Base-by-base conservation (phyloP, 139 green algal species). In the Coelastrella sp. region DNA sequence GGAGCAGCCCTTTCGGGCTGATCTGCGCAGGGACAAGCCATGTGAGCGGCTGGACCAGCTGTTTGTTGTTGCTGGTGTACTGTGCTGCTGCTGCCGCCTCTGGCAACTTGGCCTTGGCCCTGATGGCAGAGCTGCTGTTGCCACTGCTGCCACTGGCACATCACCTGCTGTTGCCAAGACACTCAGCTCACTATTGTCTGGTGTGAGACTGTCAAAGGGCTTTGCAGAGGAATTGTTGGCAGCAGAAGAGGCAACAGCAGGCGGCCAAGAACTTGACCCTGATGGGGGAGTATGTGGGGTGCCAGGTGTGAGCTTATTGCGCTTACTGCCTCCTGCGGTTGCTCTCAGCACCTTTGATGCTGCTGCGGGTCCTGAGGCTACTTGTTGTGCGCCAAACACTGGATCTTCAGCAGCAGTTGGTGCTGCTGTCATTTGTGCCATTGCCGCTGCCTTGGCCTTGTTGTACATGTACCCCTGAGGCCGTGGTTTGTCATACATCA, bases 401-500 rank as follows among this genome's bases (percentile, higher is more conserved):
- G 57, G 75, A 49, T 49, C 57, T 84, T 66, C 78, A 68, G 15
- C 74, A 59, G 74, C n/a, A 59, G 25, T 6, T 24, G 56, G 22
- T 68, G 78, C 57, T 84, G 82, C 82, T 61, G 61, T 63, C 63
- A 66, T 27, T 25, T 76, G 25, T 61, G 63, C 27, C 7, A 22
- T 14, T 87, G 82, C 82, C 60, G 82, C 82, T 87, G 82, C 82
- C 24, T 76, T 87, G 25, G 63, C 61, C 63, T 87, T 60, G 7
- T 87, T 87, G 82, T 87, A 87, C 25, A 76, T 19, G 24, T 86
- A 86, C 20, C 81, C 81, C 22, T 74, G 59, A 49, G 81, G 81
- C 24, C 60, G n/a, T 17, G 81, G 81, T 56, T 22, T 74, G 24
- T 86, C 81, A 75, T 75, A 86, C 9, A 86, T 27, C 60, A 76